Percentiles rank a stretch among this genome's conserved stretches.
Conservation (phyloP, 2,329 filamentous ascomycete genomes). For the Colletotrichum tropicicola region DNA sequence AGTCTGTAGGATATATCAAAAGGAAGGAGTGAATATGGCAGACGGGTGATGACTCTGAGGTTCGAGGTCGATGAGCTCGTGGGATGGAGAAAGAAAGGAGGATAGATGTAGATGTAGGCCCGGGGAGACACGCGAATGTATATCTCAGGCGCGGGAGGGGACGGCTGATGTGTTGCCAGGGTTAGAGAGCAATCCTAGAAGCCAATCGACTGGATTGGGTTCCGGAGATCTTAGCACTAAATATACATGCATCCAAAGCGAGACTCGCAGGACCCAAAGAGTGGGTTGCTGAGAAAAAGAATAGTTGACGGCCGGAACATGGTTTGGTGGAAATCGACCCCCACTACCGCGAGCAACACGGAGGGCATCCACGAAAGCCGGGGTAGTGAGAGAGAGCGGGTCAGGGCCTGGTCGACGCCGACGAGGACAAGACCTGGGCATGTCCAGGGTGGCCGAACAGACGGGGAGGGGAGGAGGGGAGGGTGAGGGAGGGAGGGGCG, state of each 20-base stretch:
- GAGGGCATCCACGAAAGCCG: conserved; percentile 24
- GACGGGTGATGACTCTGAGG: neutral
- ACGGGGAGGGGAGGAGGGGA: neutral
- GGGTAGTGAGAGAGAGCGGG: conserved; percentile 19
- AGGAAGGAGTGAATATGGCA: conserved; percentile 13
- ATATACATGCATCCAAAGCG: conserved; percentile 25
- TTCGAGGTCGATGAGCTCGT: conserved; percentile 37
- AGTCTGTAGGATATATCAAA: neutral
- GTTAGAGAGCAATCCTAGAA: conserved; percentile 7
- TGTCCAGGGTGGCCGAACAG: conserved; percentile 8
- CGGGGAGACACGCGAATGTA: conserved; percentile 10
- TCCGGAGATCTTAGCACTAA: conserved; percentile 30
- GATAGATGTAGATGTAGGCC: conserved; percentile 16
- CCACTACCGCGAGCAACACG: conserved; percentile 21
- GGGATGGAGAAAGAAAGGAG: conserved; percentile 17
- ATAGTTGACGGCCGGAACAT: conserved; percentile 16
- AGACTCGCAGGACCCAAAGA: conserved; percentile 21
- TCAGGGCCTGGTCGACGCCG: conserved; percentile 13
- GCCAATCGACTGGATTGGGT: conserved; percentile 19
- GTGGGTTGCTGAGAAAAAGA: conserved; percentile 22
- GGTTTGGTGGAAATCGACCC: conserved; percentile 26
- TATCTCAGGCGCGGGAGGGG: conserved; percentile 2
- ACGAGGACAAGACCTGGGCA: conserved; percentile 11
- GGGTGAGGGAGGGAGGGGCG: neutral
- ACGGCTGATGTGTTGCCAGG: conserved; percentile 20